phyloP scores from a whole-genome alignment of 2,329 filamentous ascomycete genomes.

The Exserohilum turcica region DNA sequence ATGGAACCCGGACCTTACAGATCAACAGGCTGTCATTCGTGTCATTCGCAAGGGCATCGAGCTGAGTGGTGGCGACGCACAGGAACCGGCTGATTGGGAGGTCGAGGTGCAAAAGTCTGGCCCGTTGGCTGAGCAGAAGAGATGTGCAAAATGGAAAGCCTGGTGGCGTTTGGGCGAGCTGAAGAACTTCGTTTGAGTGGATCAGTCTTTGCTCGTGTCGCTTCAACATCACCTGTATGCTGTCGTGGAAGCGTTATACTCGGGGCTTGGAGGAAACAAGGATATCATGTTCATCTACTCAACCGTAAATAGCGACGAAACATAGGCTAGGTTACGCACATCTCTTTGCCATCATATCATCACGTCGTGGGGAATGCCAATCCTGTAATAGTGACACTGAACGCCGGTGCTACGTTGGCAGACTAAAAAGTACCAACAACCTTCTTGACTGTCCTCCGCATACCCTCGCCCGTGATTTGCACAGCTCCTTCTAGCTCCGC shows the following conservation, averaged over 20 bases:
- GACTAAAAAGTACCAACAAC: conserved; percentile 53
- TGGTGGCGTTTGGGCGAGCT: not conserved
- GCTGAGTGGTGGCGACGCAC: not conserved
- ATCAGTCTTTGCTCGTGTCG: too few species aligned
- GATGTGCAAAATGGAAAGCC: not conserved
- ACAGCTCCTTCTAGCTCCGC: conserved; percentile 86
- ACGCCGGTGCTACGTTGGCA: not conserved
- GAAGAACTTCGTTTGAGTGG: not conserved
- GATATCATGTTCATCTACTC: not conserved
- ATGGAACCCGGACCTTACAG: too few species aligned
- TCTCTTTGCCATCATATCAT: conserved; percentile 1
- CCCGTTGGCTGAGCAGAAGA: not conserved
- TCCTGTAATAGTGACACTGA: not conserved
- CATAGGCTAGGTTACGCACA: not conserved
- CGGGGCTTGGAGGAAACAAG: not conserved
- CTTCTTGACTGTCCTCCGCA: conserved; percentile 78
- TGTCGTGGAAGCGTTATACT: not conserved
- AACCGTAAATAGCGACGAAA: not conserved
- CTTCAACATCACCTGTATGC: not conserved
- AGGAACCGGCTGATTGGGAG: not conserved
- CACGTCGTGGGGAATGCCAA: not conserved
- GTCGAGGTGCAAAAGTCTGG: not conserved
- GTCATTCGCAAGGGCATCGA: not conserved
- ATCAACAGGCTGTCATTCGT: not conserved
- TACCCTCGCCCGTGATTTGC: conserved; percentile 81